Evolutionary conservation across 805 yeast genomes (phyloP).

Genomic region (Nakazawaea siamensis): DNA sequence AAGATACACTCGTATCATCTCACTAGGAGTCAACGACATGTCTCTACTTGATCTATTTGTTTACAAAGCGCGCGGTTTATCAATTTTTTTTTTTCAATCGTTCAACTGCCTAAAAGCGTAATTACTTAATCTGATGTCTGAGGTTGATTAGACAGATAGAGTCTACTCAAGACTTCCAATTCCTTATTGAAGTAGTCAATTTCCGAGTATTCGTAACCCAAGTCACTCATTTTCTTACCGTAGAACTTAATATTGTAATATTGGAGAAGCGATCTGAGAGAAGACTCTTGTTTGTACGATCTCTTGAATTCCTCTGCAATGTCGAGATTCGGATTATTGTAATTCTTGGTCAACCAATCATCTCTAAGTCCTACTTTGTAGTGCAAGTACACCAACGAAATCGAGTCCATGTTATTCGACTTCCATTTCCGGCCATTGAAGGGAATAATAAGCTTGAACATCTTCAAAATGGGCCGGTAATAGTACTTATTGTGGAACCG

Average conservation of each 20-base stretch:
- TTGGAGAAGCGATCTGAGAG: slow-evolving; percentile 69
- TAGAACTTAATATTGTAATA: slow-evolving; percentile 64
- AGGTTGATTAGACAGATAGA: too few species aligned
- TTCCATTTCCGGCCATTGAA: slow-evolving; percentile 95
- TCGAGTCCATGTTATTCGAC: slow-evolving; percentile 84
- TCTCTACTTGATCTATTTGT: too few species aligned
- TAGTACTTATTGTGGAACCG: slow-evolving; percentile 54
- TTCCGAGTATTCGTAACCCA: slow-evolving; percentile 44
- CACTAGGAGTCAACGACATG: not conserved
- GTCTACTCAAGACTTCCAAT: slow-evolving; percentile 20
- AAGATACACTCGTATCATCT: slow-evolving; percentile 25
- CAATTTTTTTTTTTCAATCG: too few species aligned
- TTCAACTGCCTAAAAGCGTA: too few species aligned
- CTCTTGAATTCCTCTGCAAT: slow-evolving; percentile 65
- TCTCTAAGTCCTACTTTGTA: slow-evolving; percentile 67
- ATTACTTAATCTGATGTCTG: too few species aligned
- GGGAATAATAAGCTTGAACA: slow-evolving; percentile 75
- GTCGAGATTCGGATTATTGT: slow-evolving; percentile 66
- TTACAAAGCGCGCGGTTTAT: too few species aligned
- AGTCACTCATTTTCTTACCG: slow-evolving; percentile 37
- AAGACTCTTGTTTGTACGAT: slow-evolving; percentile 79
- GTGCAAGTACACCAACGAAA: slow-evolving; percentile 77
- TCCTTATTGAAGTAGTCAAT: slow-evolving; percentile 34
- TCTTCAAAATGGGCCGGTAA: slow-evolving; percentile 62
- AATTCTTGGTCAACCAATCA: slow-evolving; percentile 85